Percentiles rank a stretch among this genome's conserved stretches.
Conservation (phyloP, 2,329 filamentous ascomycete genomes). For the Domatiomyces catenatus region DNA sequence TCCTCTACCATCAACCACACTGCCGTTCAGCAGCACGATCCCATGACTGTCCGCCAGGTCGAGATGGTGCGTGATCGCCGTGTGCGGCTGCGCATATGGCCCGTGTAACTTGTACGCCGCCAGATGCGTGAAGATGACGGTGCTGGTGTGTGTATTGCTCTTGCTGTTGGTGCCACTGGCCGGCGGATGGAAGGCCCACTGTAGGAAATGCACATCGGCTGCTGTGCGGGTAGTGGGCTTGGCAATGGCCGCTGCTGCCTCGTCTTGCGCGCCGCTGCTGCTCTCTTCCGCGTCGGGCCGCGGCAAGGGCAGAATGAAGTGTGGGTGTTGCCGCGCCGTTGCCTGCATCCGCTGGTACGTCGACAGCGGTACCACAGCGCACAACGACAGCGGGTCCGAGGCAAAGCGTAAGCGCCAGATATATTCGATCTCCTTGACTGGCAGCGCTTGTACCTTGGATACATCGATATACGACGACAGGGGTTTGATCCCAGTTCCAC, state of each 20-base stretch:
- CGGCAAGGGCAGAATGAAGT: slow-evolving; percentile 79
- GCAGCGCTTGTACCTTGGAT: slow-evolving; percentile 56
- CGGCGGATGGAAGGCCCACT: slow-evolving; percentile 78
- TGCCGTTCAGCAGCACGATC: slow-evolving; percentile 73
- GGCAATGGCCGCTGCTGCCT: slow-evolving; percentile 24
- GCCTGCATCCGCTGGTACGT: slow-evolving; percentile 60
- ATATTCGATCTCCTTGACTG: slow-evolving; percentile 65
- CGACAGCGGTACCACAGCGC: slow-evolving; percentile 58
- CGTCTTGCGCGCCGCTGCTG: slow-evolving; percentile 16
- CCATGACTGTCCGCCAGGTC: slow-evolving; percentile 62
- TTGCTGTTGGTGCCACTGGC: slow-evolving; percentile 21
- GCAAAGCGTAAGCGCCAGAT: slow-evolving; percentile 86
- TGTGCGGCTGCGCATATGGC: slow-evolving; percentile 82
- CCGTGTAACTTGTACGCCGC: slow-evolving; percentile 85
- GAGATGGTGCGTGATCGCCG: slow-evolving; percentile 78
- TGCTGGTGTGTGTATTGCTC: slow-evolving; percentile 44
- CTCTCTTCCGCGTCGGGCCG: slow-evolving; percentile 20
- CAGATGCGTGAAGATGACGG: slow-evolving; percentile 83
- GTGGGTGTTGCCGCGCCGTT: slow-evolving; percentile 59
- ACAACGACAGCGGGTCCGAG: slow-evolving; percentile 56
- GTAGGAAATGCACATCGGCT: slow-evolving; percentile 88
- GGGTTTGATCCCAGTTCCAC: slow-evolving; percentile 44
- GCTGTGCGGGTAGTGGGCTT: slow-evolving; percentile 27
- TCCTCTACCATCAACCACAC: slow-evolving; percentile 59
- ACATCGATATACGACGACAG: slow-evolving; percentile 62